Conservation (phyloP, 345 rosid species). For the Eucalyptus pauciflora region DNA sequence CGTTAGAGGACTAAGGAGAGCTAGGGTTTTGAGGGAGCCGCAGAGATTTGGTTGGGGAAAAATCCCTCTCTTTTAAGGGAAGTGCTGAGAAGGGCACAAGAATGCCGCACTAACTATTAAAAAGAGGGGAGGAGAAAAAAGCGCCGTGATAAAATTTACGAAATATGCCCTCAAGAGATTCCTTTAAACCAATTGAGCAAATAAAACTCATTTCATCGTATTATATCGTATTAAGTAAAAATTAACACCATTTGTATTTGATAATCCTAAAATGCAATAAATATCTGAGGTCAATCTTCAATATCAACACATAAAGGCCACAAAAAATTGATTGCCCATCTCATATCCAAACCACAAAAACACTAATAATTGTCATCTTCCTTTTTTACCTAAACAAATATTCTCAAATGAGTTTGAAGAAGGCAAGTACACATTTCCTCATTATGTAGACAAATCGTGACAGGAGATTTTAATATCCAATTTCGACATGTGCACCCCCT, state of each 20-base stretch:
- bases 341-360: not conserved
- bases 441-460: not conserved
- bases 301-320: not conserved
- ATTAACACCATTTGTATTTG: not conserved
- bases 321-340: not conserved
- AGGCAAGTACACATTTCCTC: not conserved
- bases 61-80: not conserved
- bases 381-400: not conserved
- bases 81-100: not conserved
- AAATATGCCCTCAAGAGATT: not conserved
- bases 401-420: not conserved
- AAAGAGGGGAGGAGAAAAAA: not conserved
- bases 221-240: not conserved
- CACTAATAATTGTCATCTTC: not conserved
- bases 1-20: not conserved
- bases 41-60: not conserved
- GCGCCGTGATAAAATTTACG: not conserved
- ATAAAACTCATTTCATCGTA: not conserved
- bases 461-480: not conserved
- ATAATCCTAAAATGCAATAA: not conserved
- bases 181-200: not conserved
- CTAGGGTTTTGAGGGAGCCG: not conserved
- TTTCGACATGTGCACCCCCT: not conserved
- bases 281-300: not conserved
- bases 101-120: not conserved